Evolutionary conservation across 1,284 basidiomycete species (phyloP).

Genomic region (Sporisorium reilianum): DNA sequence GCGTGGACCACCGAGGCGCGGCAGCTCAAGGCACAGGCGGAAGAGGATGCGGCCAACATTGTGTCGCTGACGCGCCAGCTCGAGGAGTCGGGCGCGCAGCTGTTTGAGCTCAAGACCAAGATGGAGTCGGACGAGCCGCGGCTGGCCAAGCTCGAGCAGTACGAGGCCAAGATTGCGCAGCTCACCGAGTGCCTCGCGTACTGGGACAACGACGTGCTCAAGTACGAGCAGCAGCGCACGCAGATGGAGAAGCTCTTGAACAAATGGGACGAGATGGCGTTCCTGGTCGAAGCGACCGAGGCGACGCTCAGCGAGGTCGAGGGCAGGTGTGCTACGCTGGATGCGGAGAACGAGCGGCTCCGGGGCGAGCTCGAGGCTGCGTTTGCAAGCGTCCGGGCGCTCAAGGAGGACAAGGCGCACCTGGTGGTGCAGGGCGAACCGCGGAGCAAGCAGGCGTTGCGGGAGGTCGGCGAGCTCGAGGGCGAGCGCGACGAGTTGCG

Average conservation of each 20-base stretch:
- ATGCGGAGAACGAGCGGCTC: conserved; percentile 37
- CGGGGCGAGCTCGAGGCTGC: conserved; percentile 23
- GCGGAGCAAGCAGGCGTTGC: neutral
- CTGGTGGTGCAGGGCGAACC: conserved; percentile 7
- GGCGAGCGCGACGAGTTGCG: conserved; percentile 22
- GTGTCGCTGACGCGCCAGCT: conserved; percentile 40
- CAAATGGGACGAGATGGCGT: conserved; percentile 60
- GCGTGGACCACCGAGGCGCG: conserved; percentile 53
- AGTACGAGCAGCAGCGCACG: conserved; percentile 57
- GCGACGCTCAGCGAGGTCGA: conserved; percentile 24
- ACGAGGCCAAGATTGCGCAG: conserved; percentile 54
- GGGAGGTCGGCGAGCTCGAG: conserved; percentile 4
- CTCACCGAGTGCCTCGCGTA: conserved; percentile 49
- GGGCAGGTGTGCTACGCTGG: conserved; percentile 14
- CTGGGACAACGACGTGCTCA: conserved; percentile 61
- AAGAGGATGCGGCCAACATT: conserved; percentile 42
- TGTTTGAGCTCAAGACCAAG: conserved; percentile 59
- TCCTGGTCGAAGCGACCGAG: conserved; percentile 58
- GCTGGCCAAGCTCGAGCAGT: conserved; percentile 51
- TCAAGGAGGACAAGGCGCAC: conserved; percentile 26
- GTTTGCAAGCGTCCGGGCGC: neutral
- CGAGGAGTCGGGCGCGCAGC: conserved; percentile 51
- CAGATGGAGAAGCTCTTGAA: conserved; percentile 61
- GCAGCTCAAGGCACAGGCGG: conserved; percentile 53
- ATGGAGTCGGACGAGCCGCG: conserved; percentile 45